phyloP scores from a whole-genome alignment of 179 eudicot genomes.

The Pouteria campechiana region DNA sequence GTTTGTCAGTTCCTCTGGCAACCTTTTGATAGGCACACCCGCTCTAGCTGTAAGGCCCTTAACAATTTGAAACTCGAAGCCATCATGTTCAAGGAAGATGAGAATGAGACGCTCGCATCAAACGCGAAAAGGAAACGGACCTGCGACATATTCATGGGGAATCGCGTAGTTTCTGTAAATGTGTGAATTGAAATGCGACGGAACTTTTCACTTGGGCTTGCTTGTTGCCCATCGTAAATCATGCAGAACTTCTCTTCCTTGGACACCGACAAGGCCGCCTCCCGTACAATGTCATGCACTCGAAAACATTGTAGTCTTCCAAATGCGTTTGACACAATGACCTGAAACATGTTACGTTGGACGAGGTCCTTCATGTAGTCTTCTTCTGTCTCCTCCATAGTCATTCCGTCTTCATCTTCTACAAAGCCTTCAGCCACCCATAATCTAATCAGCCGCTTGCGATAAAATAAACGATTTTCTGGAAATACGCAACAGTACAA shows the following conservation, averaged over 20 bases:
- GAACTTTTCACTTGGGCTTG: conserved; percentile 5
- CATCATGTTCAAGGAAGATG: conserved; percentile 11
- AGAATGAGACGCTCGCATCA: conserved; percentile 4
- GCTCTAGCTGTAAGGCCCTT: conserved; percentile 31
- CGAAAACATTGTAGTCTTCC: conserved; percentile 28
- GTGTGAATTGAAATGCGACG: conserved; percentile 12
- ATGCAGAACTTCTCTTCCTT: conserved; percentile 19
- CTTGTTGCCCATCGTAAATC: conserved; percentile 8
- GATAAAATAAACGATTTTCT: conserved; percentile 25
- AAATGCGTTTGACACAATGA: conserved; percentile 13
- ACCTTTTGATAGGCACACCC: conserved; percentile 15
- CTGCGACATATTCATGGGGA: conserved; percentile 5
- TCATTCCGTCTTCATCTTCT: conserved; percentile 15
- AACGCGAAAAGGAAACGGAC: conserved; percentile 24
- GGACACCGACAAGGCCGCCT: conserved; percentile 22
- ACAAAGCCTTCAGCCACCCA: conserved; percentile 60
- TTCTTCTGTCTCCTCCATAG: conserved; percentile 38
- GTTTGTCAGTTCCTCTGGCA: conserved; percentile 27
- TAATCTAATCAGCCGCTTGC: conserved; percentile 31
- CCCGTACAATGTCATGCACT: conserved; percentile 51
- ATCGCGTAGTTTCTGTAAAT: conserved; percentile 6
- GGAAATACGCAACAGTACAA: conserved; percentile 42
- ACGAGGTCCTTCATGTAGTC: conserved; percentile 29
- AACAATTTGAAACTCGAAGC: conserved; percentile 30
- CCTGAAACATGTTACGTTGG: conserved; percentile 38